These are phyloP conservation scores for Aspergillus novoparasiticus DNA, from an alignment of 2,329 filamentous ascomycete genomes.

Conservation along the genomic window DNA sequence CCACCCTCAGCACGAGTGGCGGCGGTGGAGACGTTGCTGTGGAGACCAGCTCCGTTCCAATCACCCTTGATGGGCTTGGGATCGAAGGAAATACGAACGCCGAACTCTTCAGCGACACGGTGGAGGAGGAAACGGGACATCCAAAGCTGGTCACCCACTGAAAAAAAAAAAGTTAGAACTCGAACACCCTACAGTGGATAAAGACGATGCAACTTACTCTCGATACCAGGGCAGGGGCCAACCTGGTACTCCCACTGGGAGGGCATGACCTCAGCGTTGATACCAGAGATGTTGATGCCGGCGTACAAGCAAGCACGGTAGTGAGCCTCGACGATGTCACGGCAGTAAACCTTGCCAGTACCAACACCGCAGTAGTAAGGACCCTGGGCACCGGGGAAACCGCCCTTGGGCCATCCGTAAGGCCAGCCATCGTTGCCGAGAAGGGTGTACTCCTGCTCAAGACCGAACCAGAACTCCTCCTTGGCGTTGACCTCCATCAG, in stretches of 20 bases:
- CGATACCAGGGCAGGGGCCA: constrained; percentile 83
- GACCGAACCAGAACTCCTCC: constrained; percentile 93
- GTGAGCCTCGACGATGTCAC: constrained; percentile 95
- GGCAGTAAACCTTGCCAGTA: constrained; percentile 94
- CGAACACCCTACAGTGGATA: constrained; percentile 1
- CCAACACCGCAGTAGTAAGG: constrained; percentile 99
- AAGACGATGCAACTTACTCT: constrained; percentile 59
- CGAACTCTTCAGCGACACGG: constrained; percentile 94
- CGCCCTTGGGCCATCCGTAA: constrained; percentile 86
- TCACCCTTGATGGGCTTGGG: constrained; percentile 95
- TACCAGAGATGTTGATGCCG: constrained; percentile 91
- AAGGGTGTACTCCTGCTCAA: constrained; percentile 97
- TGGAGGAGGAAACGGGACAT: constrained; percentile 84
- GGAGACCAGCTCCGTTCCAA: constrained; percentile 96
- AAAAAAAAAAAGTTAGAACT: constrained; percentile 26
- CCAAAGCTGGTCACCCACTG: constrained; percentile 96
- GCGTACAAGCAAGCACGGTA: constrained; percentile 89
- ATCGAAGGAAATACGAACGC: constrained; percentile 90
- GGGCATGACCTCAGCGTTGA: constrained; percentile 98
- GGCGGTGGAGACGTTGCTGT: constrained; percentile 90
- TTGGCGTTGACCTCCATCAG: constrained; percentile 85
- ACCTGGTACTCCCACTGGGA: constrained; percentile 99
- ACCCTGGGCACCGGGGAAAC: constrained; percentile 89
- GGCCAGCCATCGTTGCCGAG: constrained; percentile 84
- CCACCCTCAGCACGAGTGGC: constrained; percentile 88